Conservation (phyloP, 805 yeast genomes). For the Scheffersomyces stipitis region DNA sequence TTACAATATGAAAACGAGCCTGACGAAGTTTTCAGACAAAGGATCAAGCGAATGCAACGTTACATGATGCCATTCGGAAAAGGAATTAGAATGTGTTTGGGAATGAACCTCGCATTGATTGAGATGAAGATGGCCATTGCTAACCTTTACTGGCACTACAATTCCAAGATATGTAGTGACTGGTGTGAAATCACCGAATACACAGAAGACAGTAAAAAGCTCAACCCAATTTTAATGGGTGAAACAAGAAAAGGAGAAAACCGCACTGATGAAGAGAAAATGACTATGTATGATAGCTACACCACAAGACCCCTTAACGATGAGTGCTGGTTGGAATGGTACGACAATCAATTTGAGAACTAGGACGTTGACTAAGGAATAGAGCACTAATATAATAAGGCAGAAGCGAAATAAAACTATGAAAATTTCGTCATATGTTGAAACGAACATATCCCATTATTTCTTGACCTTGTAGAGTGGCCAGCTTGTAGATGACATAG, state of each 20-base stretch:
- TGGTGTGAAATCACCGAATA: constrained; percentile 41
- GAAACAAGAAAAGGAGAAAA: constrained; percentile 14
- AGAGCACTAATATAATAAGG: no score
- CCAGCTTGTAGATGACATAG: no score
- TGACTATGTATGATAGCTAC: constrained; percentile 58
- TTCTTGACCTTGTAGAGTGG: no score
- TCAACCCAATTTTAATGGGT: constrained; percentile 13
- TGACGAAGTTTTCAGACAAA: constrained; percentile 22
- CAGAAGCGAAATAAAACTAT: no score
- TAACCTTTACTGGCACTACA: constrained; percentile 51
- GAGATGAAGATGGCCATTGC: constrained; percentile 63
- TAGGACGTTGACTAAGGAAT: no score
- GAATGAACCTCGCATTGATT: constrained; percentile 63
- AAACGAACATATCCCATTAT: no score
- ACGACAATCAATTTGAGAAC: constrained; percentile 7
- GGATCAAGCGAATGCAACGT: constrained; percentile 48
- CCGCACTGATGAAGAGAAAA: constrained; percentile 43
- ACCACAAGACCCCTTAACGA: constrained; percentile 53
- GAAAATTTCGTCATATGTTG: no score
- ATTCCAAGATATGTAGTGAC: constrained; percentile 36
- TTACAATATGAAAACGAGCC: constrained; percentile 36
- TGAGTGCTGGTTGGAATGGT: constrained; percentile 52
- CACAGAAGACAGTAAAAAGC: constrained; percentile 12
- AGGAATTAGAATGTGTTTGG: constrained; percentile 74
- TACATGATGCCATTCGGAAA: constrained; percentile 70